Evolutionary conservation across 1,284 basidiomycete genomes (phyloP).

Genomic region (Heterobasidion annosum): DNA sequence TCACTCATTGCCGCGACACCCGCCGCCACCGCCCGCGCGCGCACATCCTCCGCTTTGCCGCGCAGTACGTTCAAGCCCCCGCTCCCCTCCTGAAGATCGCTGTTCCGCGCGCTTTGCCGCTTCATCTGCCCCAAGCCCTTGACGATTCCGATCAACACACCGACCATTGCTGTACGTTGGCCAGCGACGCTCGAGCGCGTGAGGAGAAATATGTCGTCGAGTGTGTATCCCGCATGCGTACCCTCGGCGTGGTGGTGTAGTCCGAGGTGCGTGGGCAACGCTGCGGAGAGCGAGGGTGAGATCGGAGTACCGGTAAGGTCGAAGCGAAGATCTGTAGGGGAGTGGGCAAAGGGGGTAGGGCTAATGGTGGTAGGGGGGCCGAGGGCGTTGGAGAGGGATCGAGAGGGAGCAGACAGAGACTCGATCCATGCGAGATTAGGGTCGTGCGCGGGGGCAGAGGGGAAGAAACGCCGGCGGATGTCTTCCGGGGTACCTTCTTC

Average conservation of each 20-base stretch:
- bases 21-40: constrained; percentile 53
- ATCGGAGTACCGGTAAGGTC: constrained; percentile 69
- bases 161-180: constrained; percentile 79
- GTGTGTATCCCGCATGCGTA: constrained; percentile 76
- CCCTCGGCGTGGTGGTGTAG: constrained; percentile 88
- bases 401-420: constrained; percentile 15
- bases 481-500: constrained; percentile 76
- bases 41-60: constrained; percentile 36
- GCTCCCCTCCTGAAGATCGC: constrained; percentile 1
- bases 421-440: constrained; percentile 75
- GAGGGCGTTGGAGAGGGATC: constrained; percentile 17
- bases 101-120: constrained; percentile 11
- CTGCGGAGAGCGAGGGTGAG: constrained; percentile 35
- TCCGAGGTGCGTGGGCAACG: constrained; percentile 75
- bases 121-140: constrained; percentile 24
- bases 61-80: constrained; percentile 27
- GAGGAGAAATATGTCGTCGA: constrained; percentile 81
- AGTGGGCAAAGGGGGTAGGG: neutral
- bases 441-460: constrained; percentile 57
- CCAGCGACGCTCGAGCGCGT: constrained; percentile 77
- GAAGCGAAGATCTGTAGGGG: constrained; percentile 40
- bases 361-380: neutral
- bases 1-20: constrained; percentile 58
- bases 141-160: constrained; percentile 59
- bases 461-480: constrained; percentile 82